Evolutionary conservation across 1,139 yeast species (phyloP), one percentile per base, ranked within the genome.

Genomic region (Diutina neorugosa): DNA sequence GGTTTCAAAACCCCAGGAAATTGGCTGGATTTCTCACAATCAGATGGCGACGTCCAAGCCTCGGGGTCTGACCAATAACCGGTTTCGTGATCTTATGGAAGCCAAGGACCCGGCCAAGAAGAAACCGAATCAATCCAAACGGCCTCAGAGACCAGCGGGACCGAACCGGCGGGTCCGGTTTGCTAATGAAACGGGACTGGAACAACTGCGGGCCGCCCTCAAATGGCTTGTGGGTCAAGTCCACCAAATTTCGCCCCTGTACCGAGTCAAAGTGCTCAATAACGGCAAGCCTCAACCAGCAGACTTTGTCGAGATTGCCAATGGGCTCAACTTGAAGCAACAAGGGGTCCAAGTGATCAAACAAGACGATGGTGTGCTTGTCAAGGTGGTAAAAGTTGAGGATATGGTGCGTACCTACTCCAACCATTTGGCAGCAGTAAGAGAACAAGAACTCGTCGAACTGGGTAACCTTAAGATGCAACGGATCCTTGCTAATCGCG

Each of bases 361-460:
- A 9, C 65, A 62, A 12, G 63, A 59, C 1, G 65, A 61, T 1
- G 53, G 63, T 7, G 68, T 72, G 3, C 57, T 73, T 52, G 60
- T 74, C 1, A 71, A 70, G 52, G 54, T 58, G 14, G 62, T 65
- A 5, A 61, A 62, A 14, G 61, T 63, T 5, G 58, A 54, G 27
- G 73, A 70, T 14, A 74, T 74, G 79, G 55, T 71, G 19, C 63
- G 64, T 53, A 54, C 55, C 1, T 72, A 70, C 56, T 59, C 67
- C 2, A 69, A 70, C 31, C 64, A 66, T 52, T 60, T 71, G 42
- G 76, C 78, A 0, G 61, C 59, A 4, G 53, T 59, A 25, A 67
- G 65, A 52, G 73, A 72, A 55, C 56, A 64, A 51, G 71, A 67
- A 52, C 61, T 74, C 23, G 58, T 73, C 48, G 62, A 64, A 41